Conservation (phyloP, 2,329 filamentous ascomycete genomes). For the Cryphonectria parasitica region DNA sequence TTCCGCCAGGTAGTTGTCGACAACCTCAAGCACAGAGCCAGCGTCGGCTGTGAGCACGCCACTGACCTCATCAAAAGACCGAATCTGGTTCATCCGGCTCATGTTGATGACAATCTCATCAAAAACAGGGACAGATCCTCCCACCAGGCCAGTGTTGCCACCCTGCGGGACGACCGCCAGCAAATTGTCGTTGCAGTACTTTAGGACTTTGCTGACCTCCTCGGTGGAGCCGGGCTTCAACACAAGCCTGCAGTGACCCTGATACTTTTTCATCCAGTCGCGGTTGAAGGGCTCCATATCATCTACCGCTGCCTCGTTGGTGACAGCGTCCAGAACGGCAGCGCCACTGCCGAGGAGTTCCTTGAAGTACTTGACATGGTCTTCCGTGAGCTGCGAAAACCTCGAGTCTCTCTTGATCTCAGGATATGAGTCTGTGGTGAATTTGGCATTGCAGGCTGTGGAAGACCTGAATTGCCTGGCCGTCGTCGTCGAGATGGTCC, state of each 20-base stretch:
- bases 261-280: constrained; percentile 99
- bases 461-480: constrained; percentile 36
- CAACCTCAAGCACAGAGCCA: constrained; percentile 86
- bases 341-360: constrained; percentile 77
- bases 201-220: constrained; percentile 87
- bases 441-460: constrained; percentile 50
- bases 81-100: constrained; percentile 86
- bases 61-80: constrained; percentile 90
- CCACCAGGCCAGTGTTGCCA: constrained; percentile 94
- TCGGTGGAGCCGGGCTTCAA: constrained; percentile 83
- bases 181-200: constrained; percentile 92
- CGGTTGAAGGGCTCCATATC: constrained; percentile 92
- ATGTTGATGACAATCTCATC: constrained; percentile 97
- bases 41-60: constrained; percentile 89
- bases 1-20: constrained; percentile 83
- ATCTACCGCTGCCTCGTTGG: constrained; percentile 67
- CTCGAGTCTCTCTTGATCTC: constrained; percentile 77
- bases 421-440: constrained; percentile 86
- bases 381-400: constrained; percentile 72
- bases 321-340: constrained; percentile 84
- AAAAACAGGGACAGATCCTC: constrained; percentile 94
- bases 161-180: constrained; percentile 96
- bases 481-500: constrained; percentile 35
- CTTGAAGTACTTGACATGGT: constrained; percentile 84
- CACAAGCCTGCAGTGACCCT: constrained; percentile 84